Base-by-base conservation (phyloP, 768 basidiomycete species). In the Rhodosporidiobolus sp. region DNA sequence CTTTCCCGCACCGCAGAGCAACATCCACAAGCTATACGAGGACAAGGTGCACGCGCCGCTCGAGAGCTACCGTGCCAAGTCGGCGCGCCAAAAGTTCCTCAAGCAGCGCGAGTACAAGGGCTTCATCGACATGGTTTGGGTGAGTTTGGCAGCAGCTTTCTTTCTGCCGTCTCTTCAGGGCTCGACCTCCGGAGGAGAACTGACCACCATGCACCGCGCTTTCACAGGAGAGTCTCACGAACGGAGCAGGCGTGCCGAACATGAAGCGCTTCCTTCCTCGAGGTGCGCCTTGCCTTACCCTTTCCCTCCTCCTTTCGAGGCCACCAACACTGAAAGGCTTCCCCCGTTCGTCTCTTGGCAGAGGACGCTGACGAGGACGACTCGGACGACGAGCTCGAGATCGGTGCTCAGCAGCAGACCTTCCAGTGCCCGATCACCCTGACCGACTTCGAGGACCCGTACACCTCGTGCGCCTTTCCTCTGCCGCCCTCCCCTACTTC, bases 341-440 rank as follows among this genome's bases (percentile, higher is more conserved):
- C 12, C 57, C 32, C 17, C 6, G 22, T 16, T 38, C 48, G 0
- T 10, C 28, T 22, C 65, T n/a, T n/a, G n/a, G n/a, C 80, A 93
- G 92, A 93, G 85, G 84, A 86, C 53, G 90, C 87, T 17, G 91
- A 92, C 73, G 87, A 85, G 43, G 90, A 89, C 65, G 90, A 90
- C 68, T 88, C 88, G 63, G 94, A 94, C 45, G 90, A 93, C 63
- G 94, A 96, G 20, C 81, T 98, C 45, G 89, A 93, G 81, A 83
- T 95, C 61, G 94, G 94, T 63, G 93, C 92, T 34, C 85, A 88
- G 38, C 89, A 88, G 11, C 90, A 91, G 78, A 88, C 88, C 77
- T 92, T 88, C 84, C 89, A 87, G 66, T 95, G 93, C 76, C 94
- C 93, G 4, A 82, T 98, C 61, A 88, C 89, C 1, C 83, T 94